Evolutionary conservation across 2,329 filamentous ascomycete species (phyloP).

Genomic region (Juglanconis juglandina): DNA sequence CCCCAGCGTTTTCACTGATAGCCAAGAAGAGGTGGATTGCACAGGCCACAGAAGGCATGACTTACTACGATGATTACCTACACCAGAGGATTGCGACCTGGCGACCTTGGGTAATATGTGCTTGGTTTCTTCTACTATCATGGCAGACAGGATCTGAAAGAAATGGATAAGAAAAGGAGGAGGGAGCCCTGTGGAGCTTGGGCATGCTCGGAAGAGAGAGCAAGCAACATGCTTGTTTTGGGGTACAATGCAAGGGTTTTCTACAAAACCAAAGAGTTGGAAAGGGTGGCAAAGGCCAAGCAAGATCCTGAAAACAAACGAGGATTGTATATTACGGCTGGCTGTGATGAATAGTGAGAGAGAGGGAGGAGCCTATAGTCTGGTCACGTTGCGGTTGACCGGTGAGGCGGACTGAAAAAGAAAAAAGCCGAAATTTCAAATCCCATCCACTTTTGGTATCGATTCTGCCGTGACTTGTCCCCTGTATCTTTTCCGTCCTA

Average conservation of each 20-base stretch:
- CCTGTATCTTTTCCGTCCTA: not conserved
- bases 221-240: slow-evolving; percentile 3
- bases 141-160: not conserved
- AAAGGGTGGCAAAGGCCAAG: not conserved
- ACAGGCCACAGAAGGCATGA: slow-evolving; percentile 1
- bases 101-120: slow-evolving; percentile 6
- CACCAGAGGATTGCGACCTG: slow-evolving; percentile 10
- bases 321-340: slow-evolving; percentile 13
- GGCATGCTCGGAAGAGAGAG: not conserved
- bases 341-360: slow-evolving; percentile 4
- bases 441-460: not conserved
- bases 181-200: not conserved
- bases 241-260: slow-evolving; percentile 2
- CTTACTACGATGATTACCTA: slow-evolving; percentile 1
- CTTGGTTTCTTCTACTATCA: not conserved
- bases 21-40: slow-evolving; percentile 4
- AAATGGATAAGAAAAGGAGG: not conserved
- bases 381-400: not conserved
- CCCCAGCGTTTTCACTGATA: slow-evolving; percentile 6
- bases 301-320: not conserved
- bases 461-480: not conserved
- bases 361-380: not conserved
- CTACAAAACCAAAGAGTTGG: slow-evolving; percentile 7
- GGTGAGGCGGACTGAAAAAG: not conserved
- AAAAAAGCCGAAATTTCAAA: slow-evolving; percentile 11